These are phyloP conservation scores for Phytophthora foliorum DNA, from an alignment of 352 stramenopile genomes.

Conservation along the genomic window DNA sequence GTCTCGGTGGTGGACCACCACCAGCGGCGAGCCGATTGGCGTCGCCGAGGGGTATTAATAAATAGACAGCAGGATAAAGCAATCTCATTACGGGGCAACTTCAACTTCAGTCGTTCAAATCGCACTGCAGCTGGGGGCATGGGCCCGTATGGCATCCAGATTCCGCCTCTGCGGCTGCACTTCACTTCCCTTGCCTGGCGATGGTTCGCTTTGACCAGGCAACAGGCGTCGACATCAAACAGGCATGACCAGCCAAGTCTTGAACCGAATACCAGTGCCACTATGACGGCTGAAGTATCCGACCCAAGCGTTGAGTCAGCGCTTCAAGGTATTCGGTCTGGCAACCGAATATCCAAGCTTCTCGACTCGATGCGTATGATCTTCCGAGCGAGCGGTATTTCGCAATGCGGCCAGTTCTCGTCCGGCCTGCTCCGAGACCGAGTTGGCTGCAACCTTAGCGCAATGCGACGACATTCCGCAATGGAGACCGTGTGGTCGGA, in stretches of 20 bases:
- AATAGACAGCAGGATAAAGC: no score
- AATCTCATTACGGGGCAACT: neutral
- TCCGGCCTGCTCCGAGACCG: neutral
- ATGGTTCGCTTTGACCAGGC: neutral
- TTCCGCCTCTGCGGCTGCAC: neutral
- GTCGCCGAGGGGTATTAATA: no score
- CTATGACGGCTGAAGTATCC: neutral
- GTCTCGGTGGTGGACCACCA: neutral
- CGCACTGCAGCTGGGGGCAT: neutral
- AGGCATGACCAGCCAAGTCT: neutral
- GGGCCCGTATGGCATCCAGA: neutral
- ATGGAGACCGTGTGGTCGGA: conserved; percentile 7
- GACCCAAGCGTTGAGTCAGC: neutral
- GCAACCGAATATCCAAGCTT: neutral
- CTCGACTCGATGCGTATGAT: neutral
- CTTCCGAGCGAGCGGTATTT: neutral
- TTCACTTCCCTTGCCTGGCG: neutral
- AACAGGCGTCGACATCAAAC: neutral
- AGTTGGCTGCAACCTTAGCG: neutral
- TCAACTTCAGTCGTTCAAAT: neutral
- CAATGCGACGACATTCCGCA: conserved; percentile 2
- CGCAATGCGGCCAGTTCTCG: conserved; percentile 9
- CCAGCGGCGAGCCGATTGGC: no score
- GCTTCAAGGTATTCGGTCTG: neutral
- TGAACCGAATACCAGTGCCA: neutral